A percentile compares a stretch with the other conserved stretches of the same genome.
Evolutionary conservation across 768 basidiomycete genomes (phyloP).

Genomic region (Lactarius hatsudake): DNA sequence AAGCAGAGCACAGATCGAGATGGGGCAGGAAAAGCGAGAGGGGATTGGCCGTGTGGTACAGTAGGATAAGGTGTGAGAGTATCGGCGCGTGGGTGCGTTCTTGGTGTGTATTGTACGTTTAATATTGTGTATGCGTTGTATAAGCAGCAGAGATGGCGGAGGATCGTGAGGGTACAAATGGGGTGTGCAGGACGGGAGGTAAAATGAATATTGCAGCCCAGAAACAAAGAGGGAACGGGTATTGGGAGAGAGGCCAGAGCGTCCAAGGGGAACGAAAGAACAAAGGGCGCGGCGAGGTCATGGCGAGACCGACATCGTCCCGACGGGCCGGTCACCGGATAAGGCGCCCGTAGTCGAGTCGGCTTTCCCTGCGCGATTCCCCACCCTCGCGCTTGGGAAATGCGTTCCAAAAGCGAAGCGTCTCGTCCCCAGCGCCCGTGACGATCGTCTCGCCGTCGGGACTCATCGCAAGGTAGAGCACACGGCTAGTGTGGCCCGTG

Average conservation of each 20-base stretch:
- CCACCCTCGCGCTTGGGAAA: constrained; percentile 72
- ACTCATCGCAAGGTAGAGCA: constrained; percentile 95
- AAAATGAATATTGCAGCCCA: constrained; percentile 18
- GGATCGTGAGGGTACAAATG: constrained; percentile 19
- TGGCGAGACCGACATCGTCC: not conserved
- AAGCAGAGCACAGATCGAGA: constrained; percentile 24
- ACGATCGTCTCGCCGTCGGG: constrained; percentile 98
- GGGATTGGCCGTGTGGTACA: constrained; percentile 13
- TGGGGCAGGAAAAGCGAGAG: not conserved
- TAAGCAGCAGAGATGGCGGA: constrained; percentile 1
- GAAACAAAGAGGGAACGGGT: constrained; percentile 9
- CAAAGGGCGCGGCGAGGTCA: not conserved
- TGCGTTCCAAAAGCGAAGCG: constrained; percentile 95
- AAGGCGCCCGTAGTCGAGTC: constrained; percentile 46
- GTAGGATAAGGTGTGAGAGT: constrained; percentile 13
- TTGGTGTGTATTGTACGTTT: constrained; percentile 10
- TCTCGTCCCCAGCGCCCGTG: constrained; percentile 97
- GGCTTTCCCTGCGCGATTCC: constrained; percentile 39
- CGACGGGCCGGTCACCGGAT: constrained; percentile 33
- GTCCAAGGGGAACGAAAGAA: not conserved
- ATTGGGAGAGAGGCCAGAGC: constrained; percentile 1
- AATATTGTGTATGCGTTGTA: constrained; percentile 12
- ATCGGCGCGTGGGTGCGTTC: constrained; percentile 17
- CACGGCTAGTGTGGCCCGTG: constrained; percentile 92
- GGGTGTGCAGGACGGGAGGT: not conserved